Percentiles rank a stretch among this genome's conserved stretches.
These are phyloP conservation scores for Fusarium scirpi DNA, from an alignment of 2,329 filamentous ascomycete species.

Conservation along the genomic window DNA sequence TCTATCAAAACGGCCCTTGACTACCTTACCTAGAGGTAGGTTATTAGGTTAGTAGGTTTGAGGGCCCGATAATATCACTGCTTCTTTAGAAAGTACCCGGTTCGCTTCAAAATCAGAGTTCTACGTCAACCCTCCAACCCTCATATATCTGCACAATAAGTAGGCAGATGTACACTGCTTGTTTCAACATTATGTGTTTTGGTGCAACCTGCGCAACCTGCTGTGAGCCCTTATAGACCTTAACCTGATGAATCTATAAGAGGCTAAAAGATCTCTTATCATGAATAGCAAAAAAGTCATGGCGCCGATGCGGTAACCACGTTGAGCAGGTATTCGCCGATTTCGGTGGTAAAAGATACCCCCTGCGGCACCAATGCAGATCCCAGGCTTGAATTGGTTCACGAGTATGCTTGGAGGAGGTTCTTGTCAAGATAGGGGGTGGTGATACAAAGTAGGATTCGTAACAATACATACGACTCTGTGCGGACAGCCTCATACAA, in stretches of 20 bases:
- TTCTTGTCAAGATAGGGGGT: neutral
- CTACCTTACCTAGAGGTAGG: neutral
- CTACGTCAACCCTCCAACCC: neutral
- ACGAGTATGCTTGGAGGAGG: slow-evolving; percentile 44
- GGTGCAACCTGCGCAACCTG: slow-evolving; percentile 56
- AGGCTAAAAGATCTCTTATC: neutral
- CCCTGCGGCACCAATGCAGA: slow-evolving; percentile 56
- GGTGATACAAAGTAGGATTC: slow-evolving; percentile 38
- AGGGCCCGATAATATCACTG: neutral
- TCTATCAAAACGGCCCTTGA: neutral
- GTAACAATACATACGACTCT: slow-evolving; percentile 4
- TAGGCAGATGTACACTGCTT: neutral
- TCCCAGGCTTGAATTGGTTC: slow-evolving; percentile 57
- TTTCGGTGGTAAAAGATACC: slow-evolving; percentile 60
- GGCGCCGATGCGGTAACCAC: slow-evolving; percentile 64
- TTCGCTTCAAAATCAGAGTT: neutral
- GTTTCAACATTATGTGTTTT: slow-evolving; percentile 55
- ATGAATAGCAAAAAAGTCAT: slow-evolving; percentile 58
- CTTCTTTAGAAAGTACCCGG: neutral
- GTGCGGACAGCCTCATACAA: neutral
- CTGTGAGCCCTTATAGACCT: slow-evolving; percentile 50
- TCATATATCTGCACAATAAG: neutral
- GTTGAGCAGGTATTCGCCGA: slow-evolving; percentile 59
- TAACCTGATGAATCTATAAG: neutral
- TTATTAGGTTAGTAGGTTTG: too few relatives aligned